A percentile compares a stretch with the other conserved stretches of the same genome.
Conservation (phyloP, 176 grass and related monocot genomes). For the Triticum urartu region DNA sequence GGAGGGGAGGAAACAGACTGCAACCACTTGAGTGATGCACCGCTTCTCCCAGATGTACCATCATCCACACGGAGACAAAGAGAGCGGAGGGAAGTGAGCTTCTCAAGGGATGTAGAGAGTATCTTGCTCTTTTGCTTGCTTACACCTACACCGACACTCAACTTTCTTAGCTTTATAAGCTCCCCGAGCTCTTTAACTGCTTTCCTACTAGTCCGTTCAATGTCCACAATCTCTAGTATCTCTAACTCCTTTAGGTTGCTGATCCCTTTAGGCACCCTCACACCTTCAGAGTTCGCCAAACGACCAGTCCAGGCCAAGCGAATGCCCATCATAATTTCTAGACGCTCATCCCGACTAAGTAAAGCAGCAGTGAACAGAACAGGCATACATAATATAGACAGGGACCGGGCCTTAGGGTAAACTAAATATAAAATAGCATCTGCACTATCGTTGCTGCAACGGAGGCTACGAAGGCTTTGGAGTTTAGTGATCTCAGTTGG, state of each 20-base stretch:
- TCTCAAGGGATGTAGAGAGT: neutral
- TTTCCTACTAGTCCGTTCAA: neutral
- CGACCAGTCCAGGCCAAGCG: neutral
- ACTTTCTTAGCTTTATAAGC: neutral
- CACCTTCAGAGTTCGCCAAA: rapidly evolving
- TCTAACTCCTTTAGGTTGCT: neutral
- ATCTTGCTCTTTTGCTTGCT: neutral
- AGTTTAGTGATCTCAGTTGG: no score
- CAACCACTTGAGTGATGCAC: no score
- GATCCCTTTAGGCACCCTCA: no score
- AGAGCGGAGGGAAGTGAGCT: neutral
- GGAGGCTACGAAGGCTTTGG: no score
- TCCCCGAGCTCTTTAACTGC: slow-evolving; percentile 13
- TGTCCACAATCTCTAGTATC: neutral
- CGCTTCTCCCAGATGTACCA: rapidly evolving
- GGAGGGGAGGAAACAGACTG: no score
- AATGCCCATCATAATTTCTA: neutral
- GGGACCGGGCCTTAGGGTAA: no score
- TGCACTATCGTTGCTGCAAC: no score
- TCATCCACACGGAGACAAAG: neutral
- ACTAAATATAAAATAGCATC: neutral
- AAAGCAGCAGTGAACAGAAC: no score
- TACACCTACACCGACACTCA: neutral
- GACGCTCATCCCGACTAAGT: neutral
- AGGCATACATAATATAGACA: no score